phyloP scores from a whole-genome alignment of 140 eudicot species.

The Anethum foeniculum region DNA sequence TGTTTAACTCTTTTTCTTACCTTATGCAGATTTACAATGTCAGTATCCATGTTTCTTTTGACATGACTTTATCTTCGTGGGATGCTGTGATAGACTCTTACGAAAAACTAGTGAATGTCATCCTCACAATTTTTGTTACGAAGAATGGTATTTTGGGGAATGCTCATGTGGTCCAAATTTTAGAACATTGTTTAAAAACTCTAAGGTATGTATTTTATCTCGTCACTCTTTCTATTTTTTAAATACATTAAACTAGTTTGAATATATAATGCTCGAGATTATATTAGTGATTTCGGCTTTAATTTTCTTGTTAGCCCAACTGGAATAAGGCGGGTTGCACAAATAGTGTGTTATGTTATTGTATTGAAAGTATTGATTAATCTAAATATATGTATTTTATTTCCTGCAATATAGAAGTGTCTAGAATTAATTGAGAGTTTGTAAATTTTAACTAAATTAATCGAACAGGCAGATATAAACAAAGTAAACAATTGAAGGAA shows the following conservation, averaged over 20 bases:
- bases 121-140: constrained; percentile 33
- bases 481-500: neutral
- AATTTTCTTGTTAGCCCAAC: too few species aligned
- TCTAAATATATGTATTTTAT: neutral
- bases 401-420: neutral
- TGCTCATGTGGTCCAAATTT: constrained; percentile 34
- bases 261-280: neutral
- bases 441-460: too few species aligned
- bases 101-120: constrained; percentile 34
- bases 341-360: neutral
- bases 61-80: constrained; percentile 57
- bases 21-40: constrained; percentile 45
- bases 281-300: too few species aligned
- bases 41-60: constrained; percentile 34
- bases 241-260: neutral
- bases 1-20: constrained; percentile 16
- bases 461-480: neutral
- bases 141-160: constrained; percentile 25
- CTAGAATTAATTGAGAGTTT: neutral
- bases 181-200: constrained; percentile 53
- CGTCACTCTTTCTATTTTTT: constrained; percentile 1
- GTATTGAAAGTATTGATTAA: neutral
- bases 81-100: constrained; percentile 51
- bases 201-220: constrained; percentile 41
- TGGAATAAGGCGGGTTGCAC: too few species aligned